Evolutionary conservation across 257 asterid genomes (phyloP).

Genomic region (Verbena officinalis): DNA sequence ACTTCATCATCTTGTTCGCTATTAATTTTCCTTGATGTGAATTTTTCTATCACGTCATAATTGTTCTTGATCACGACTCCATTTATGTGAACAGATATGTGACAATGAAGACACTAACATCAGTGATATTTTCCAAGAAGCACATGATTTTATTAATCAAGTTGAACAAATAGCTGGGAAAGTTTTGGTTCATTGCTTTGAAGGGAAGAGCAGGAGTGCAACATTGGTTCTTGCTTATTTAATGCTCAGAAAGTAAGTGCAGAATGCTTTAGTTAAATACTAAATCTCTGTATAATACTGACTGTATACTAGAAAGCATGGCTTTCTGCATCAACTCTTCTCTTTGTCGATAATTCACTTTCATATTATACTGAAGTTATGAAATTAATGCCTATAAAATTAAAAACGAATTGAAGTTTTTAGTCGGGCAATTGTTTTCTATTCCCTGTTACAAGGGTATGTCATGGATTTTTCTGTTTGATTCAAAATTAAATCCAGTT

Average conservation of each 20-base stretch:
- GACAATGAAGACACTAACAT: slow-evolving; percentile 82
- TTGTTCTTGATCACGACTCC: slow-evolving; percentile 24
- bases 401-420: no score
- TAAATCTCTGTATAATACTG: no score
- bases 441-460: no score
- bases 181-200: slow-evolving; percentile 97
- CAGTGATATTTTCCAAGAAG: slow-evolving; percentile 77
- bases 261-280: slow-evolving; percentile 7
- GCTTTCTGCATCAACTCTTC: no score
- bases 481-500: no score
- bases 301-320: no score
- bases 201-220: slow-evolving; percentile 97
- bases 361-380: no score
- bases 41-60: not conserved
- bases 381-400: no score
- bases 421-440: no score
- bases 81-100: slow-evolving; percentile 55
- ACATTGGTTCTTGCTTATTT: slow-evolving; percentile 86
- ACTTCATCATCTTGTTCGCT: not conserved
- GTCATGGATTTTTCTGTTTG: no score
- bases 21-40: not conserved
- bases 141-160: slow-evolving; percentile 76
- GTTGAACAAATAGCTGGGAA: slow-evolving; percentile 81
- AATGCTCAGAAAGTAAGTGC: slow-evolving; percentile 86
- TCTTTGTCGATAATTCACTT: no score